These are phyloP conservation scores for Annulohypoxylon moriforme DNA, from an alignment of 495 filamentous ascomycete species.

Conservation along the genomic window DNA sequence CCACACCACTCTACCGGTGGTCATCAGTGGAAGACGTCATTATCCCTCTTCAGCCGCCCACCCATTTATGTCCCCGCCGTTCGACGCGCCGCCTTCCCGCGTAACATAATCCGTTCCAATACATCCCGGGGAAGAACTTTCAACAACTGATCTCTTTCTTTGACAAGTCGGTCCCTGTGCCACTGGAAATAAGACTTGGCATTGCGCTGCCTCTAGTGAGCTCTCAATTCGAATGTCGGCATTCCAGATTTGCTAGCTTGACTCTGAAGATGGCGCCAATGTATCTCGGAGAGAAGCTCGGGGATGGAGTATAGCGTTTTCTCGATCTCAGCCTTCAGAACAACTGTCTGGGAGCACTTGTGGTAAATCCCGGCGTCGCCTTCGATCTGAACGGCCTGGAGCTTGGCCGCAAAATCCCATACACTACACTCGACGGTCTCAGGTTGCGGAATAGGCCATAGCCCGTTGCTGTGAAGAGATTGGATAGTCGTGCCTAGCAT, in stretches of 20 bases:
- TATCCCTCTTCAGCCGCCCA: background rate
- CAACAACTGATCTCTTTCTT: too few relatives aligned
- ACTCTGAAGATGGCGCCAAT: conserved; percentile 19
- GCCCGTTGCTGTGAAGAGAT: conserved; percentile 18
- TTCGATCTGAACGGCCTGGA: conserved; percentile 9
- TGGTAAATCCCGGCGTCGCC: background rate
- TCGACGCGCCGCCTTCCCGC: background rate
- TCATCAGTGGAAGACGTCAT: background rate
- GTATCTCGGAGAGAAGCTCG: conserved; percentile 22
- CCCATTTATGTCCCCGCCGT: background rate
- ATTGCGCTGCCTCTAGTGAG: background rate
- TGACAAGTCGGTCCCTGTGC: too few relatives aligned
- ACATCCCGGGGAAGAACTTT: too few relatives aligned
- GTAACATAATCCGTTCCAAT: too few relatives aligned
- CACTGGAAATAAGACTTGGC: too few relatives aligned
- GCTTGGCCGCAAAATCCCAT: conserved; percentile 15
- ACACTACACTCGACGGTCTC: conserved; percentile 15
- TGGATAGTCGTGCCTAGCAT: conserved; percentile 29
- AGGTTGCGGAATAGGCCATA: conserved; percentile 33
- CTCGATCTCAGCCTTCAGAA: conserved; percentile 11
- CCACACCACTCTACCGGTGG: background rate
- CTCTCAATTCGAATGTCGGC: background rate
- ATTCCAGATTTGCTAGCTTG: conserved; percentile 32
- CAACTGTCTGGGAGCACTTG: background rate
- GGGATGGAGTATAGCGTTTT: conserved; percentile 20